Evolutionary conservation across 2,329 filamentous ascomycete species (phyloP).

Genomic region (Hypoxylon sp.): DNA sequence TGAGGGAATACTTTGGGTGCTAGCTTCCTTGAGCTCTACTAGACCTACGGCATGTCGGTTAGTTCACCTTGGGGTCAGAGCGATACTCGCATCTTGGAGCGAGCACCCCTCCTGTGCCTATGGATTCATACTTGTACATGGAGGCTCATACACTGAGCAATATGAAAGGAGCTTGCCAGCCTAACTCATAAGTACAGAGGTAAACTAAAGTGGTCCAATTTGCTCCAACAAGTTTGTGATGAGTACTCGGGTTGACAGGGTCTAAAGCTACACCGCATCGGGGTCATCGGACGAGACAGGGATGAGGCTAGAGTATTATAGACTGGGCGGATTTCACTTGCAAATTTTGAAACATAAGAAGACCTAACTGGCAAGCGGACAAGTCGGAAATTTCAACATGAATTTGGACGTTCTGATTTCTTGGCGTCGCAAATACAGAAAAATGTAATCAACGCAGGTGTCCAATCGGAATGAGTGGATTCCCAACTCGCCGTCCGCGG

Average conservation of each 20-base stretch:
- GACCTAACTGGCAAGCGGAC: neutral
- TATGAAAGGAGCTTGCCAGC: neutral
- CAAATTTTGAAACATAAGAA: neutral
- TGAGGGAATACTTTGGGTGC: conserved; percentile 41
- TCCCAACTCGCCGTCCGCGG: conserved; percentile 9
- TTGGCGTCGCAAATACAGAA: neutral
- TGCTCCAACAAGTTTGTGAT: neutral
- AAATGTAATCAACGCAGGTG: neutral
- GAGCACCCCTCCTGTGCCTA: conserved; percentile 4
- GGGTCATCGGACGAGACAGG: neutral
- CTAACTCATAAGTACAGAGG: neutral
- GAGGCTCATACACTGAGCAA: neutral
- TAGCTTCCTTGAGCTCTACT: neutral
- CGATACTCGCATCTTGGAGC: neutral
- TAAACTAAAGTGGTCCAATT: neutral
- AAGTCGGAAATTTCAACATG: neutral
- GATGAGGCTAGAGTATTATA: neutral
- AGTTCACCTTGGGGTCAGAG: neutral
- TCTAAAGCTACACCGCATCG: neutral
- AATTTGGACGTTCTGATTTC: neutral
- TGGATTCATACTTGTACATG: neutral
- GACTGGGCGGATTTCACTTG: neutral
- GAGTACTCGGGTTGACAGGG: too few species aligned
- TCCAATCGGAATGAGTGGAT: conserved; percentile 15
- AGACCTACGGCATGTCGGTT: neutral